Evolutionary conservation across 2,329 filamentous ascomycete species (phyloP).

Genomic region (Daldinia sp.): DNA sequence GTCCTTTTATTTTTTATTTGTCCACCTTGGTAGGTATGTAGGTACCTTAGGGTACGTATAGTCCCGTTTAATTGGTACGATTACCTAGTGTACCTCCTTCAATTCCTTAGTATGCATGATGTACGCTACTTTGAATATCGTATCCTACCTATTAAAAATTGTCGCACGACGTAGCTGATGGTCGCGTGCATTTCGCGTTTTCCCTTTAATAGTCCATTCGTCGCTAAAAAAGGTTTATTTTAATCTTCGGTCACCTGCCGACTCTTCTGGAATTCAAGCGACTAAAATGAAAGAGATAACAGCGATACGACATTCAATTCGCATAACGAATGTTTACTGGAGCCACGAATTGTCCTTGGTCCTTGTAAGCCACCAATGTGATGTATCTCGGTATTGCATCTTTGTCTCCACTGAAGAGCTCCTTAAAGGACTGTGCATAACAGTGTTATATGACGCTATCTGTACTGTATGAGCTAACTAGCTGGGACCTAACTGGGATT

Average conservation of each 20-base stretch:
- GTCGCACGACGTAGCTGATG: conserved; percentile 14
- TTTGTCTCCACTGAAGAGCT: conserved; percentile 29
- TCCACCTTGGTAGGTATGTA: background rate
- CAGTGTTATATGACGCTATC: conserved; percentile 20
- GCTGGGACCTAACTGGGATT: background rate
- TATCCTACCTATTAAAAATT: conserved; percentile 16
- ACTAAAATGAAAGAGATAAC: conserved; percentile 22
- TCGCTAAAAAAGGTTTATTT: conserved; percentile 24
- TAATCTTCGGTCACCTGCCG: conserved; percentile 6
- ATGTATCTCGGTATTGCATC: conserved; percentile 3
- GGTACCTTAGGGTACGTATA: no score
- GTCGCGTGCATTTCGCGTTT: conserved; percentile 36
- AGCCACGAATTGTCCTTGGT: conserved; percentile 3
- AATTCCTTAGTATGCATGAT: background rate
- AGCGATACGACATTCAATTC: conserved; percentile 33
- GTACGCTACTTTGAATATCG: background rate
- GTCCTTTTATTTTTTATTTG: background rate
- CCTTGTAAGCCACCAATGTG: background rate
- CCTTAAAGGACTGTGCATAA: conserved; percentile 24
- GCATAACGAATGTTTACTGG: conserved; percentile 10
- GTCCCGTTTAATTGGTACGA: conserved; percentile 1
- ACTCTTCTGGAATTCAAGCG: conserved; percentile 25
- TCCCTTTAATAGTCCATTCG: conserved; percentile 37
- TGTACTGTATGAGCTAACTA: conserved; percentile 22
- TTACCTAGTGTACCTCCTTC: background rate